Conservation (phyloP, 306 rosid species). For the Medicago lupulina region DNA sequence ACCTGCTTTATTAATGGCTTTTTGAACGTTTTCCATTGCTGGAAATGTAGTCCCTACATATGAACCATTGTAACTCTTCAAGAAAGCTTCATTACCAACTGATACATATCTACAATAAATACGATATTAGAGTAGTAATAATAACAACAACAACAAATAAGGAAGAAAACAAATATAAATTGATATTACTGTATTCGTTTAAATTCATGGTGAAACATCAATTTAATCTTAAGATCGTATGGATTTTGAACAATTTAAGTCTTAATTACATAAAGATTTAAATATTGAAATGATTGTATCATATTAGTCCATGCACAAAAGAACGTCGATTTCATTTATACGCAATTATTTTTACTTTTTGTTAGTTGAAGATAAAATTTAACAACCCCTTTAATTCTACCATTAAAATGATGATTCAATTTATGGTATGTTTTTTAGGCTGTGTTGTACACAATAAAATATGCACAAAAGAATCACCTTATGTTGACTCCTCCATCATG, state of each 20-base stretch:
- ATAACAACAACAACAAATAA: too few relatives aligned
- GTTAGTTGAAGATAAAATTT: not conserved
- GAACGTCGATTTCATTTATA: not conserved
- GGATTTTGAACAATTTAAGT: not conserved
- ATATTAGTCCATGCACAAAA: not conserved
- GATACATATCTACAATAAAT: slow-evolving; percentile 59
- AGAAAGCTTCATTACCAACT: slow-evolving; percentile 86
- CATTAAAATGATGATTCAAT: not conserved
- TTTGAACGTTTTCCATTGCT: slow-evolving; percentile 73
- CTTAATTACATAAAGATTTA: not conserved
- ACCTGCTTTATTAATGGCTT: slow-evolving; percentile 66
- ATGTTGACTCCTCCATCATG: slow-evolving; percentile 61
- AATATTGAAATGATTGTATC: not conserved
- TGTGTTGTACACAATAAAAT: too few relatives aligned
- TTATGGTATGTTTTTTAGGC: too few relatives aligned
- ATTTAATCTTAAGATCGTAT: not conserved
- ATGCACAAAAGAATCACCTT: slow-evolving; percentile 44
- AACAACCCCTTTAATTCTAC: not conserved
- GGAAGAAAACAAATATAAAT: not conserved
- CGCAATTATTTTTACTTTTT: too few relatives aligned
- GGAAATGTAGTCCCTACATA: slow-evolving; percentile 52
- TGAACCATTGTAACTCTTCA: slow-evolving; percentile 62
- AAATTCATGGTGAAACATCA: too few relatives aligned
- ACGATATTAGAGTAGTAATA: not conserved
- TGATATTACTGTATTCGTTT: not conserved